phyloP scores from a whole-genome alignment of 73 alveolate genomes.

The Durusdinium trenchii region DNA sequence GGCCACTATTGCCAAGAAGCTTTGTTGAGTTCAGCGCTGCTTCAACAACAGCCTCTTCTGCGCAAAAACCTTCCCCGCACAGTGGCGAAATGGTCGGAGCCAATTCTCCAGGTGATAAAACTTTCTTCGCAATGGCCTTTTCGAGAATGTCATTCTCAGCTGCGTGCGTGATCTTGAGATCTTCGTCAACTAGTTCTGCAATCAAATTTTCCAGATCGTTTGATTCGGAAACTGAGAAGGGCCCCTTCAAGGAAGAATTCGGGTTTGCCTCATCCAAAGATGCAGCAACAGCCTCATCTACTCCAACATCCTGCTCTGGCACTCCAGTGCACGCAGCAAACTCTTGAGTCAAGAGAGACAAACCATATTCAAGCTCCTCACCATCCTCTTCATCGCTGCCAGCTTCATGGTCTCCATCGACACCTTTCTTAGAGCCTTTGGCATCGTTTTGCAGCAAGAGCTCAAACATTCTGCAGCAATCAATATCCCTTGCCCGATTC shows the following conservation, averaged over 20 bases:
- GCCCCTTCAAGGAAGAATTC: neutral
- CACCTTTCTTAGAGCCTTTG: neutral
- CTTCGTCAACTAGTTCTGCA: neutral
- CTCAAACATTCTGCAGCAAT: slow-evolving; percentile 7
- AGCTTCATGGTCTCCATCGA: neutral
- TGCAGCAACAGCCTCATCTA: neutral
- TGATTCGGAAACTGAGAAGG: neutral
- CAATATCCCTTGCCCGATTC: neutral
- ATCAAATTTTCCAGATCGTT: neutral
- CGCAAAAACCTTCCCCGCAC: neutral
- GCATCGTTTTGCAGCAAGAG: neutral
- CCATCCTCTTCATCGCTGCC: neutral
- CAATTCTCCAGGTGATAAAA: neutral
- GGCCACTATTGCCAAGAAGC: neutral
- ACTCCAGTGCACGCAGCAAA: neutral
- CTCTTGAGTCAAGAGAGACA: neutral
- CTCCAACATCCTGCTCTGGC: neutral
- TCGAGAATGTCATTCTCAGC: neutral
- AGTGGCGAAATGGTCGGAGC: neutral
- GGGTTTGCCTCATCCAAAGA: neutral
- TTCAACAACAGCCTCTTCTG: neutral
- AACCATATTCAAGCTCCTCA: neutral
- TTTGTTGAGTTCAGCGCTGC: neutral
- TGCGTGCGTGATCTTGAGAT: neutral
- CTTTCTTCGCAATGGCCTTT: neutral